Conservation (phyloP, 2,329 filamentous ascomycete species). For the Sarocladium kiliense region DNA sequence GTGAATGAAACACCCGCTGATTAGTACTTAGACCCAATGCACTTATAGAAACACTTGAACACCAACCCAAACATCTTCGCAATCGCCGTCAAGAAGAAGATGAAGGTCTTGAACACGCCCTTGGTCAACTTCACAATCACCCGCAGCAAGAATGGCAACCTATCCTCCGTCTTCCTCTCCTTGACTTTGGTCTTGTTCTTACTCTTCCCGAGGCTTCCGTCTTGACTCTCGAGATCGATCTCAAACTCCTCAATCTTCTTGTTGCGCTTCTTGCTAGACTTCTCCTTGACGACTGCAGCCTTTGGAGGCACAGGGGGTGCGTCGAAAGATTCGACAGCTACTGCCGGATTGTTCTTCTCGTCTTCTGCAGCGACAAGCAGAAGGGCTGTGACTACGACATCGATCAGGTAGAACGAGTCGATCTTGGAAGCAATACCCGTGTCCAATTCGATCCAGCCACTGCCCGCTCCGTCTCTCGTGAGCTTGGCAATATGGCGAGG, state of each 20-base stretch:
- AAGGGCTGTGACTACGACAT: conserved; percentile 56
- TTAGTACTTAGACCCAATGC: conserved; percentile 40
- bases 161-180: conserved; percentile 36
- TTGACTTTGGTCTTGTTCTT: conserved; percentile 27
- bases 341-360: conserved; percentile 38
- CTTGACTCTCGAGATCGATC: conserved; percentile 59
- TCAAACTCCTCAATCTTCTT: conserved; percentile 49
- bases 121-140: conserved; percentile 45
- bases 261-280: conserved; percentile 11
- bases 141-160: conserved; percentile 44
- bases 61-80: conserved; percentile 22
- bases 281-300: conserved; percentile 12
- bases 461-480: conserved; percentile 54
- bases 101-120: conserved; percentile 50
- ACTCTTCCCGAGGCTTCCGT: conserved; percentile 34
- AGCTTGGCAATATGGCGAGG: conserved; percentile 56
- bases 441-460: conserved; percentile 57
- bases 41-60: conserved; percentile 51
- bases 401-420: conserved; percentile 56
- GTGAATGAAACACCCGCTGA: conserved; percentile 3
- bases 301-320: conserved; percentile 35
- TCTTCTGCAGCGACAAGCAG: conserved; percentile 54
- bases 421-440: conserved; percentile 55
- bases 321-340: conserved; percentile 49
- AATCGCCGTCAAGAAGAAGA: conserved; percentile 49